Conservation (phyloP, 2,329 filamentous ascomycete genomes). For the Hymenoscyphus fructigenus region DNA sequence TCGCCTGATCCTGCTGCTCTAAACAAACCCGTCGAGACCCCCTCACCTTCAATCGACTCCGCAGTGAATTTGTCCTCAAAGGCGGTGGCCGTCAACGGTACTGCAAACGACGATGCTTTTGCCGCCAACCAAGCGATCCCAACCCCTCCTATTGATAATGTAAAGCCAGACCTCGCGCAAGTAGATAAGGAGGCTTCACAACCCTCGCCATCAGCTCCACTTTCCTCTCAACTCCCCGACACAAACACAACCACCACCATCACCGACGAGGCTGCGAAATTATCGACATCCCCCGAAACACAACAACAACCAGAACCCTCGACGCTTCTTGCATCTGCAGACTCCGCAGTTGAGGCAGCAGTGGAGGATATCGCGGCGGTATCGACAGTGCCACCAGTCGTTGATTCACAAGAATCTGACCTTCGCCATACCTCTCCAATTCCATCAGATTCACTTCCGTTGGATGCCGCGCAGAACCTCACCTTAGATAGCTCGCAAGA, state of each 20-base stretch:
- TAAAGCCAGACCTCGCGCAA: constrained; percentile 18
- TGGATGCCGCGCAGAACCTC: constrained; percentile 12
- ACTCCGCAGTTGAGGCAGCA: constrained; percentile 28
- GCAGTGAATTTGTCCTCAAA: constrained; percentile 10
- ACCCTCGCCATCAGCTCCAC: constrained; percentile 18
- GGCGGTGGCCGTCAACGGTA: constrained; percentile 26
- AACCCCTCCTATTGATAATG: constrained; percentile 12
- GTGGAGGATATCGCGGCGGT: constrained; percentile 27
- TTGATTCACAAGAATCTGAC: constrained; percentile 36
- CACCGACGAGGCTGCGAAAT: constrained; percentile 21
- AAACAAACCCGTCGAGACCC: constrained; percentile 17
- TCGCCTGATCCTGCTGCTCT: constrained; percentile 19
- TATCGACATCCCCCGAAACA: constrained; percentile 20
- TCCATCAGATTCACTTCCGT: constrained; percentile 7
- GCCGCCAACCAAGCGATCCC: constrained; percentile 32
- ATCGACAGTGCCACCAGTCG: constrained; percentile 33
- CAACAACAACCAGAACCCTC: constrained; percentile 14
- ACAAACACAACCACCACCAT: constrained; percentile 19
- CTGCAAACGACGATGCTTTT: constrained; percentile 29
- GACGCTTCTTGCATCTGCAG: constrained; percentile 18
- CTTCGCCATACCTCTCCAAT: constrained; percentile 27
- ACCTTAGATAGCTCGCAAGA: constrained; percentile 14
- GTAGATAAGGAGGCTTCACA: constrained; percentile 9
- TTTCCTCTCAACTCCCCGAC: constrained; percentile 24
- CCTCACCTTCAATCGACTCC: constrained; percentile 17